Evolutionary conservation across 192 early-diverging fungal genomes (phyloP).

Genomic region (Podila minutissima): DNA sequence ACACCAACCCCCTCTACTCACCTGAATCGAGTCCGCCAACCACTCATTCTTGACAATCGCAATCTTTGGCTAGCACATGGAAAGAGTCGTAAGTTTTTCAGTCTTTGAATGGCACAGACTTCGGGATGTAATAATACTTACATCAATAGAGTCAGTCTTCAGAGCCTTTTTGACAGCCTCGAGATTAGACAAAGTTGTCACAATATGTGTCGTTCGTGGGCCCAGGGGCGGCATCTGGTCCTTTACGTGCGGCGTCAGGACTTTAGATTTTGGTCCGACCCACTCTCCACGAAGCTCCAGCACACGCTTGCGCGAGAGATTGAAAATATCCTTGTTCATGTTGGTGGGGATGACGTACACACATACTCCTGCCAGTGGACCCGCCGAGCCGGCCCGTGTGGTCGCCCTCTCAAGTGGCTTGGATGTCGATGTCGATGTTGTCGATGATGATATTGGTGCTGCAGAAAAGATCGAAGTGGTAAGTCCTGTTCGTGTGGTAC

Average conservation of each 20-base stretch:
- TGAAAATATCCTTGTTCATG: constrained; percentile 22
- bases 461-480: not conserved
- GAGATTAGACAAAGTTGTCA: constrained; percentile 16
- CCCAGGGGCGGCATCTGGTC: constrained; percentile 8
- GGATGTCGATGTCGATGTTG: not conserved
- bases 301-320: constrained; percentile 16
- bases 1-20: not conserved
- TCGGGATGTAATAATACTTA: not conserved
- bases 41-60: constrained; percentile 22
- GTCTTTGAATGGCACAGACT: no score
- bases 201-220: constrained; percentile 38
- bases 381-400: not conserved
- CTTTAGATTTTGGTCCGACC: constrained; percentile 28
- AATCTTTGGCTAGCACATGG: constrained; percentile 7
- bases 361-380: constrained; percentile 4
- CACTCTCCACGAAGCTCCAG: constrained; percentile 14
- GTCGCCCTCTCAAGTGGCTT: not conserved
- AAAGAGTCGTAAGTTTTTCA: not conserved
- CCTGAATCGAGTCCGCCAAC: constrained; percentile 28
- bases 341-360: constrained; percentile 26
- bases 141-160: constrained; percentile 14
- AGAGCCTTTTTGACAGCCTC: constrained; percentile 19
- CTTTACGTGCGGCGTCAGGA: constrained; percentile 8
- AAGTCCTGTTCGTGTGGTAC: not conserved
- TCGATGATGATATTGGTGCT: not conserved